These are phyloP conservation scores for Colletotrichum destructivum DNA, from an alignment of 2,329 filamentous ascomycete species.

Conservation along the genomic window DNA sequence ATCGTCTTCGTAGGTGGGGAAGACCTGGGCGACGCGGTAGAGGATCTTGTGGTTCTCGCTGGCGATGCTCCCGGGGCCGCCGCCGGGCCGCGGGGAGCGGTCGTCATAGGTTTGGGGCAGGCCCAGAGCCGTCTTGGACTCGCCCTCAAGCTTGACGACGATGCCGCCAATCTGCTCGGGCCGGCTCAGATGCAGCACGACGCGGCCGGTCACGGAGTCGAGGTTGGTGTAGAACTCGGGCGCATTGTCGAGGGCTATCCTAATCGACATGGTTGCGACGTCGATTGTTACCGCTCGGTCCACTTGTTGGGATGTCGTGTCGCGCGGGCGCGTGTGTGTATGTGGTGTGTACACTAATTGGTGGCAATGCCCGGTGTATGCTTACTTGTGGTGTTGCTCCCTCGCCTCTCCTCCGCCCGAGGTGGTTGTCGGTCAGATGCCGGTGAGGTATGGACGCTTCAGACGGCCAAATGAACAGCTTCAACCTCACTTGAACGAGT, in stretches of 20 bases:
- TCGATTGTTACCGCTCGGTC: conserved; percentile 44
- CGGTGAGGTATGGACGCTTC: conserved; percentile 6
- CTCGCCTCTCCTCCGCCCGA: not conserved
- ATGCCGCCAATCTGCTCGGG: conserved; percentile 81
- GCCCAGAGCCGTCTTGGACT: conserved; percentile 77
- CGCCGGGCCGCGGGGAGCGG: conserved; percentile 50
- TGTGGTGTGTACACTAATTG: not conserved
- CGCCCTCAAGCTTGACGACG: conserved; percentile 87
- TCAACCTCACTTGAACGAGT: conserved; percentile 17
- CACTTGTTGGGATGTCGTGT: conserved; percentile 22
- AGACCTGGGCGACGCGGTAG: conserved; percentile 82
- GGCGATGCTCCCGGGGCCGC: conserved; percentile 60
- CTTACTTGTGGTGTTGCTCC: not conserved
- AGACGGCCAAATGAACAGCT: conserved; percentile 9
- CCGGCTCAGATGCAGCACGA: conserved; percentile 72
- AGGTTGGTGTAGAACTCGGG: conserved; percentile 86
- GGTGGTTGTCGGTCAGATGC: conserved; percentile 13
- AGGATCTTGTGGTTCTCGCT: conserved; percentile 80
- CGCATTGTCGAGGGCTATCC: conserved; percentile 76
- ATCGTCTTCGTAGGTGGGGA: conserved; percentile 70
- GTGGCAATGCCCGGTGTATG: not conserved
- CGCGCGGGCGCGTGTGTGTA: not conserved
- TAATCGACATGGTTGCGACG: conserved; percentile 70
- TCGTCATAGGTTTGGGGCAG: conserved; percentile 61
- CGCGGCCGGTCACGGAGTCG: conserved; percentile 77